A percentile compares a stretch with the other conserved stretches of the same genome.
Evolutionary conservation across 208 protist genomes (phyloP).

Genomic region (Crithidia brevicula): DNA sequence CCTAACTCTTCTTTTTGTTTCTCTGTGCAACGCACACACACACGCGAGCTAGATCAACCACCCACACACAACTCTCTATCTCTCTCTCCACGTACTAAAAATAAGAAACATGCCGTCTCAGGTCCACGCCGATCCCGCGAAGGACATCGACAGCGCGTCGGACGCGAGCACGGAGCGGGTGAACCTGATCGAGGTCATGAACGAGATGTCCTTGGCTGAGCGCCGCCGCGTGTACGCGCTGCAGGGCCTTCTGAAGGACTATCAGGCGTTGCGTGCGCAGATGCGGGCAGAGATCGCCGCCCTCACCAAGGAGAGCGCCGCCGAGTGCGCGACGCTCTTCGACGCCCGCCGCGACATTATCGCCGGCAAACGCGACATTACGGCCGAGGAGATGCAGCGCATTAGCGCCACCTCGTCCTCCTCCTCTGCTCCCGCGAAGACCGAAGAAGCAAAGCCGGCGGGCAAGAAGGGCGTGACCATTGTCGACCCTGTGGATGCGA

Average conservation of each 20-base stretch:
- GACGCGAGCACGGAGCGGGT: conserved; percentile 39
- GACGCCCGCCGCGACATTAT: conserved; percentile 63
- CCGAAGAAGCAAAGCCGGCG: conserved; percentile 11
- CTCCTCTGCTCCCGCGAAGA: neutral
- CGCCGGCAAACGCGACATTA: conserved; percentile 63
- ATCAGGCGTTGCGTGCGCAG: conserved; percentile 34
- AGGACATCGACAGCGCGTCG: conserved; percentile 32
- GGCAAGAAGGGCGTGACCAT: conserved; percentile 51
- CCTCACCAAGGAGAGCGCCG: conserved; percentile 39
- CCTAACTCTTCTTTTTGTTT: no score
- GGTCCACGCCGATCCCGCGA: conserved; percentile 27
- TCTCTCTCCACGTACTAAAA: neutral
- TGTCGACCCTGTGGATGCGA: conserved; percentile 45
- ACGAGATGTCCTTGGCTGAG: conserved; percentile 51
- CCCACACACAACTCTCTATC: neutral
- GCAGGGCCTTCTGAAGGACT: conserved; percentile 60
- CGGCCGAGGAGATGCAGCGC: conserved; percentile 53
- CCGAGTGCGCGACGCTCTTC: conserved; percentile 27
- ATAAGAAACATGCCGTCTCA: conserved; percentile 21
- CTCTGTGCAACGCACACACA: neutral
- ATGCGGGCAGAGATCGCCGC: conserved; percentile 44
- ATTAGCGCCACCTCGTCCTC: neutral
- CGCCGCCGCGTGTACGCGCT: conserved; percentile 69
- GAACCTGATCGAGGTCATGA: conserved; percentile 62
- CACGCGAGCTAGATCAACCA: no score